phyloP scores from a whole-genome alignment of 2,329 filamentous ascomycete species.

The Aspergillus nomiae region DNA sequence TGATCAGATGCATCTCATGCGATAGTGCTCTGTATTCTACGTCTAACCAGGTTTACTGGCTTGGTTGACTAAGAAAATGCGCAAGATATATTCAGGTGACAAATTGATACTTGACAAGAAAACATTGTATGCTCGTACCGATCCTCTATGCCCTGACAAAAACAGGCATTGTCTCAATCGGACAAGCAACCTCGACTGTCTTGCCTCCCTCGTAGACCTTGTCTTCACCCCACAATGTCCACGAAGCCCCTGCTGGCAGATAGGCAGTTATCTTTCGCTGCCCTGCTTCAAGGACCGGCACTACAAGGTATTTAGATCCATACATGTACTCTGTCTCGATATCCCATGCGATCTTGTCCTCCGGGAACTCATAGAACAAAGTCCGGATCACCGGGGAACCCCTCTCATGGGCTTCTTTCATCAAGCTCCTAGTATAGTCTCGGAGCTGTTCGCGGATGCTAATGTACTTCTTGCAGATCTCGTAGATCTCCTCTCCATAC shows the following conservation, averaged over 20 bases:
- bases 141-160: conserved; percentile 32
- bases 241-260: conserved; percentile 52
- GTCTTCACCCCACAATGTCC: conserved; percentile 45
- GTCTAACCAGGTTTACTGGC: background rate
- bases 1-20: background rate
- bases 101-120: background rate
- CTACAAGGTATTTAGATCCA: conserved; percentile 60
- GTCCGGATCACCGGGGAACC: conserved; percentile 65
- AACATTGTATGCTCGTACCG: background rate
- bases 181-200: conserved; percentile 46
- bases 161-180: conserved; percentile 52
- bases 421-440: conserved; percentile 59
- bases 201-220: conserved; percentile 41
- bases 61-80: background rate
- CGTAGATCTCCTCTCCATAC: conserved; percentile 62
- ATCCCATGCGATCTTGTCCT: conserved; percentile 57
- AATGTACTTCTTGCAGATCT: conserved; percentile 63
- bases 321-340: conserved; percentile 67
- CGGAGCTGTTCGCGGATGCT: conserved; percentile 59
- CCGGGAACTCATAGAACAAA: conserved; percentile 65
- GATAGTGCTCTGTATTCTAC: background rate
- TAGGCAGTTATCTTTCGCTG: conserved; percentile 53
- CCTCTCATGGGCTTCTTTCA: conserved; percentile 61
- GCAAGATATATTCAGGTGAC: background rate
- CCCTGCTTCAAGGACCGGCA: conserved; percentile 57